A percentile compares a stretch with the other conserved stretches of the same genome.
Evolutionary conservation across 2,329 filamentous ascomycete genomes (phyloP).

Genomic region (Lasiodiplodia gonubiensis): DNA sequence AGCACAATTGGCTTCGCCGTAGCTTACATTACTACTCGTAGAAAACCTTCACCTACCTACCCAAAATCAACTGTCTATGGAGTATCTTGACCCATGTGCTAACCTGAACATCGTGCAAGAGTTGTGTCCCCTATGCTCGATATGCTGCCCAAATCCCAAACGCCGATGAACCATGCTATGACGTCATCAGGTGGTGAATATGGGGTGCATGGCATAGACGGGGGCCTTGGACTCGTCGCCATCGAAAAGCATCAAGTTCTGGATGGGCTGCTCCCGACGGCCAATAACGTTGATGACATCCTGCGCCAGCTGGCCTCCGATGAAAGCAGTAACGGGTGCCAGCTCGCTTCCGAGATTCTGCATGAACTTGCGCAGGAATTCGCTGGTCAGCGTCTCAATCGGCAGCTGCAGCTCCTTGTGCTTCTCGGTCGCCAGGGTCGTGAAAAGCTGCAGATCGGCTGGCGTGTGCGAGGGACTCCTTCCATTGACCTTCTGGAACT

Average conservation of each 20-base stretch:
- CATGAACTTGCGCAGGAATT: constrained; percentile 82
- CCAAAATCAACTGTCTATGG: constrained; percentile 10
- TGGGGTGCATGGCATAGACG: constrained; percentile 81
- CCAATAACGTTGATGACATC: constrained; percentile 97
- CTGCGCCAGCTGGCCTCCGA: constrained; percentile 90
- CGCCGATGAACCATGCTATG: not conserved
- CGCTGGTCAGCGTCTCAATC: constrained; percentile 50
- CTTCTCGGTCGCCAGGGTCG: constrained; percentile 75
- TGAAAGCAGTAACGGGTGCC: constrained; percentile 82
- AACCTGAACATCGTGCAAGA: no score
- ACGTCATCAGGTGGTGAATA: constrained; percentile 44
- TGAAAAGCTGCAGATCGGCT: constrained; percentile 77
- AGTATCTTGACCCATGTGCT: not conserved
- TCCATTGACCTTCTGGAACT: constrained; percentile 66
- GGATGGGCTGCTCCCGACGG: constrained; percentile 88
- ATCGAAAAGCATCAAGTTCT: constrained; percentile 93
- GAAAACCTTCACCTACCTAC: not conserved
- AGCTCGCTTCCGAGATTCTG: constrained; percentile 86
- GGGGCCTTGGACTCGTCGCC: constrained; percentile 78
- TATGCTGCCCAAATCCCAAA: constrained; percentile 1
- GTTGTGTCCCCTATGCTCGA: not conserved
- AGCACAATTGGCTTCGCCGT: not conserved
- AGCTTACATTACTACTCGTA: not conserved
- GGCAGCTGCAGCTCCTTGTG: constrained; percentile 68
- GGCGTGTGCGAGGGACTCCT: constrained; percentile 55